phyloP scores from a whole-genome alignment of 139 green algal species.

The Coccomyxa sp. region DNA sequence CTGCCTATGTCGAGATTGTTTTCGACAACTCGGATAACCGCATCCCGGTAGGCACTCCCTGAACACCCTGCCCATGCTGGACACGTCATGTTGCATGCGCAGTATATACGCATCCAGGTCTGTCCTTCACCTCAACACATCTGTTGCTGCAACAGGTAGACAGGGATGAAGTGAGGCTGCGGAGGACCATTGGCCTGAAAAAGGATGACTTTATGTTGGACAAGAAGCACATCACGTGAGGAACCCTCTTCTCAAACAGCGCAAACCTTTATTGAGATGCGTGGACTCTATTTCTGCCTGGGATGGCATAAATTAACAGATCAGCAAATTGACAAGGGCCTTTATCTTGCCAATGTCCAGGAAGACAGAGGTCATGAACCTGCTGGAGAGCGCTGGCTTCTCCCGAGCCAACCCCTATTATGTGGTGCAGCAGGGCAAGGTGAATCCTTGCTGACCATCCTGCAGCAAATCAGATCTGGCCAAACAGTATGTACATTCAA shows the following conservation, averaged over 20 bases:
- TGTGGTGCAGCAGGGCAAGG: slow-evolving; percentile 97
- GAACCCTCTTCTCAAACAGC: too few relatives aligned
- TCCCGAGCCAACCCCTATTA: slow-evolving; percentile 97
- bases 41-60: slow-evolving; percentile 67
- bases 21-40: slow-evolving; percentile 96
- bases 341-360: slow-evolving; percentile 25
- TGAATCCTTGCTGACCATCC: slow-evolving; percentile 10
- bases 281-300: too few relatives aligned
- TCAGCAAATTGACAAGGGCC: background rate
- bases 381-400: slow-evolving; percentile 97
- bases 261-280: too few relatives aligned
- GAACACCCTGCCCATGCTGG: background rate
- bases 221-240: slow-evolving; percentile 85
- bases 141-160: slow-evolving; percentile 55
- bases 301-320: background rate
- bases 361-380: slow-evolving; percentile 90
- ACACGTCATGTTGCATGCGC: too few relatives aligned
- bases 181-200: slow-evolving; percentile 84
- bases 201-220: slow-evolving; percentile 98
- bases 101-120: background rate
- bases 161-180: slow-evolving; percentile 81
- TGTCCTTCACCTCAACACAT: background rate
- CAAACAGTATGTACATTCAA: too few relatives aligned
- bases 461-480: too few relatives aligned
- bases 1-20: slow-evolving; percentile 94